Conservation (phyloP, 2,329 filamentous ascomycete species). For the Aspergillus oerlinghausenensis region DNA sequence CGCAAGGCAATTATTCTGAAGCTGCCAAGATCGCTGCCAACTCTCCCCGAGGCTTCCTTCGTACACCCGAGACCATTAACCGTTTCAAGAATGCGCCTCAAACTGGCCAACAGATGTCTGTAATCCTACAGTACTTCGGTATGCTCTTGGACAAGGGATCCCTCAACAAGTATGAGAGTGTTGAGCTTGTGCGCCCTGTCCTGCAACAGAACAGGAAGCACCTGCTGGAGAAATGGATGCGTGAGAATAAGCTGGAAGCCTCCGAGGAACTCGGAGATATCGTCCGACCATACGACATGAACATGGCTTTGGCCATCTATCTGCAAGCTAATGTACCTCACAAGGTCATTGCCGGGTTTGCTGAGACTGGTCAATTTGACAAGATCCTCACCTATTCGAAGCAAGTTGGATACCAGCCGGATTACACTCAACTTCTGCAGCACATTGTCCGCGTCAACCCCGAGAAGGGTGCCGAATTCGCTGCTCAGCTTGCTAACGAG, state of each 20-base stretch:
- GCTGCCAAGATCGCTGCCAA: conserved; percentile 95
- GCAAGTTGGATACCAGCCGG: conserved; percentile 83
- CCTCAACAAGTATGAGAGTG: conserved; percentile 86
- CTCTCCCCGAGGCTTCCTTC: conserved; percentile 91
- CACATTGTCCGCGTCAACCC: conserved; percentile 88
- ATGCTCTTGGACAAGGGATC: conserved; percentile 93
- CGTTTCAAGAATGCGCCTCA: conserved; percentile 84
- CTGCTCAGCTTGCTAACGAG: conserved; percentile 83
- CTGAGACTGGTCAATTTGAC: conserved; percentile 93
- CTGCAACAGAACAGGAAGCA: conserved; percentile 92
- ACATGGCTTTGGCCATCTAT: conserved; percentile 83
- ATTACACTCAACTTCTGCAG: conserved; percentile 87
- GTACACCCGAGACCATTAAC: conserved; percentile 92
- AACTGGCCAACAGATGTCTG: conserved; percentile 71
- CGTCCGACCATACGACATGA: conserved; percentile 82
- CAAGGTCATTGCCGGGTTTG: conserved; percentile 92
- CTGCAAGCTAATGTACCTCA: conserved; percentile 83
- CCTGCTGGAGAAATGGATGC: conserved; percentile 95
- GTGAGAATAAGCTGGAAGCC: conserved; percentile 90
- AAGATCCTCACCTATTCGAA: conserved; percentile 91
- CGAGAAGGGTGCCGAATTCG: conserved; percentile 93
- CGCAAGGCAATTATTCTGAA: conserved; percentile 73
- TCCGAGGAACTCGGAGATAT: conserved; percentile 96
- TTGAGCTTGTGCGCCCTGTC: conserved; percentile 90
- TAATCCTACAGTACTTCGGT: conserved; percentile 95